phyloP scores from a whole-genome alignment of 768 basidiomycete species.

The Boletus barrowsii region DNA sequence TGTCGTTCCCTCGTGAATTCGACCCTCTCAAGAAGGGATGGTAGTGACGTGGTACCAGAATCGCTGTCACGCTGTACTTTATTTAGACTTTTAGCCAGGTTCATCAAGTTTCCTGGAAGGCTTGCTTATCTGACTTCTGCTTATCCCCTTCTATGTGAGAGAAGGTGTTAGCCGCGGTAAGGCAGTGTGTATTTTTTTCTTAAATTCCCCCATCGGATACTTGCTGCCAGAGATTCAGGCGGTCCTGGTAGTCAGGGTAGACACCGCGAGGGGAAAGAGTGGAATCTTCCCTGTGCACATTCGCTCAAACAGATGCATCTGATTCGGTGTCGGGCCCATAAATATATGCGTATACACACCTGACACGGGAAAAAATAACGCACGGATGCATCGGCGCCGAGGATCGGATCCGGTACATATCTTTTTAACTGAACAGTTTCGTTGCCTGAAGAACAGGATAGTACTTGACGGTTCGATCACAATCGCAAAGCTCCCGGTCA shows the following conservation, averaged over 20 bases:
- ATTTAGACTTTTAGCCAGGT: slow-evolving; percentile 28
- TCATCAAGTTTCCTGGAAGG: slow-evolving; percentile 14
- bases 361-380: slow-evolving; percentile 3
- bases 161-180: slow-evolving; percentile 4
- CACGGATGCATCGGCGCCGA: slow-evolving; percentile 6
- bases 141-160: slow-evolving; percentile 22
- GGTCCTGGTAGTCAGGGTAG: slow-evolving; percentile 13
- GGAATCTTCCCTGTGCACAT: slow-evolving; percentile 9
- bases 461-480: background rate
- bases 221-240: slow-evolving; percentile 5
- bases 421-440: background rate
- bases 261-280: slow-evolving; percentile 19
- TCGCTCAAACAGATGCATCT: slow-evolving; percentile 3
- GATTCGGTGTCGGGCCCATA: background rate
- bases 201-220: slow-evolving; percentile 13
- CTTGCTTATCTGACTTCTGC: slow-evolving; percentile 3
- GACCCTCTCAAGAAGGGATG: slow-evolving; percentile 11
- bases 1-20: background rate
- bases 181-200: slow-evolving; percentile 29
- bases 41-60: slow-evolving; percentile 13
- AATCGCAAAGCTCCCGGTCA: no score
- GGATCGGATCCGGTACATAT: slow-evolving; percentile 5
- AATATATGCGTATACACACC: background rate
- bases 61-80: slow-evolving; percentile 1
- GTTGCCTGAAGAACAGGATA: background rate